Evolutionary conservation across 352 stramenopile species (phyloP).

Genomic region (Phytophthora parvispora): DNA sequence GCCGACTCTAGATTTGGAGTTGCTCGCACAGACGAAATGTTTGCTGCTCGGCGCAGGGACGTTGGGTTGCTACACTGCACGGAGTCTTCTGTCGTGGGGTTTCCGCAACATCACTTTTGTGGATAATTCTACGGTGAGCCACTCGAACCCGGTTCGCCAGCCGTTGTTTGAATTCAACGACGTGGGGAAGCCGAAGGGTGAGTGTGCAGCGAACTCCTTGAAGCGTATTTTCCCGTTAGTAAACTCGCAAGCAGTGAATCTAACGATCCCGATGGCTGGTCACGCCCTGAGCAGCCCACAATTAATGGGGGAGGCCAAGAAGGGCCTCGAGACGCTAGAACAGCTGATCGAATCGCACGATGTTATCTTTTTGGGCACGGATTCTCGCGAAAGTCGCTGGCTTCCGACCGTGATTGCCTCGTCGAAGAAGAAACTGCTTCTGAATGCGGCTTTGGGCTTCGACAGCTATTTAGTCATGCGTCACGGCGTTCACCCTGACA

Average conservation of each 20-base stretch:
- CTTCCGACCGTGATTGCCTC: conserved; percentile 97
- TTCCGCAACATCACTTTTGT: conserved; percentile 98
- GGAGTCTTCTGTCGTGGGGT: conserved; percentile 97
- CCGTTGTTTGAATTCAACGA: conserved; percentile 97
- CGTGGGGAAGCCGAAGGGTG: conserved; percentile 95
- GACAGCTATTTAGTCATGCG: conserved; percentile 99
- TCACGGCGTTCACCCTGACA: conserved; percentile 82
- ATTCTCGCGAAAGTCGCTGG: conserved; percentile 99
- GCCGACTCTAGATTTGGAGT: conserved; percentile 94
- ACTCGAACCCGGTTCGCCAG: conserved; percentile 99
- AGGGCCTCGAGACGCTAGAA: conserved; percentile 86
- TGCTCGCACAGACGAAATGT: conserved; percentile 93
- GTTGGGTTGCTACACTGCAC: conserved; percentile 97
- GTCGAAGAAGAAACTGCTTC: conserved; percentile 92
- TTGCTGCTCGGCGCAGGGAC: conserved; percentile 97
- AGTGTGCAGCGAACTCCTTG: conserved; percentile 94
- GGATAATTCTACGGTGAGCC: conserved; percentile 97
- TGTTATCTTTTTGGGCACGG: conserved; percentile 98
- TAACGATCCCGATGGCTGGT: conserved; percentile 99
- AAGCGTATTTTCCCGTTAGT: conserved; percentile 95
- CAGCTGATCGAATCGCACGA: conserved; percentile 95
- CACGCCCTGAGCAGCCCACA: conserved; percentile 86
- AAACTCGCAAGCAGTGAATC: conserved; percentile 83
- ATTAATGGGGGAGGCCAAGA: conserved; percentile 70
- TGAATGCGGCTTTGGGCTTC: conserved; percentile 92